Base-by-base conservation (phyloP, 2,329 filamentous ascomycete species). In the Fonsecaea erecta region DNA sequence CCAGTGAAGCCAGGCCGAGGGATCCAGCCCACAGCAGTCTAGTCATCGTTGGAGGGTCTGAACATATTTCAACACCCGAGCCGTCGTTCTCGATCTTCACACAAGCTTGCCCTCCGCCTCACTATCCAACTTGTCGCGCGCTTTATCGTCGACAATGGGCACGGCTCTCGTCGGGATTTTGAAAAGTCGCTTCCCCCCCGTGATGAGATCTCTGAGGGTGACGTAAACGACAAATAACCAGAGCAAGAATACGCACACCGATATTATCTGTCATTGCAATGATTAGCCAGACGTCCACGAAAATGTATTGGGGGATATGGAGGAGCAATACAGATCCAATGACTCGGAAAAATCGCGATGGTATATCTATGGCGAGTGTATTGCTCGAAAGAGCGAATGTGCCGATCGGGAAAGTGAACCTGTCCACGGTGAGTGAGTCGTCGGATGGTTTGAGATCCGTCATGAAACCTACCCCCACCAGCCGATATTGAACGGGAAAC, bases 401-500 rank as follows among this genome's bases (percentile, higher is more conserved):
- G 1, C 85, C 85, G 2, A 86, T 70, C 0, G 85, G 85, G 67
- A 87, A 88, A 0, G 81, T 85, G 65, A 86, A 86, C 3, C 61
- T 64, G 11, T 46, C 37, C 18, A 52, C 46, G 6, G 60, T 62
- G 32, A 66, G 60, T 62, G 32, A 66, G 52, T 57, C 26, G n/a
- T n/a, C 48, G 24, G 18, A 12, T 12, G 3, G 14, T 26, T 2
- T n/a, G 11, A 30, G 3, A 30, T 3, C 28, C 8, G 8, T 3
- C 16, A 59, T n/a, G 16, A 37, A 32, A 40, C 53, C 52, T 59
- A 64, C 62, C 82, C 83, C 84, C 84, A 87, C 84, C 84, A 86
- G 12, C 85, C 85, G 74, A 87, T 84, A 71, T 87, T 87, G 73
- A 88, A 87, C 0, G 84, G 83, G 67, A 87, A 85, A n/a, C 40